These are phyloP conservation scores for Penicillium sclerotiorum DNA, from an alignment of 2,329 filamentous ascomycete genomes.

Conservation along the genomic window DNA sequence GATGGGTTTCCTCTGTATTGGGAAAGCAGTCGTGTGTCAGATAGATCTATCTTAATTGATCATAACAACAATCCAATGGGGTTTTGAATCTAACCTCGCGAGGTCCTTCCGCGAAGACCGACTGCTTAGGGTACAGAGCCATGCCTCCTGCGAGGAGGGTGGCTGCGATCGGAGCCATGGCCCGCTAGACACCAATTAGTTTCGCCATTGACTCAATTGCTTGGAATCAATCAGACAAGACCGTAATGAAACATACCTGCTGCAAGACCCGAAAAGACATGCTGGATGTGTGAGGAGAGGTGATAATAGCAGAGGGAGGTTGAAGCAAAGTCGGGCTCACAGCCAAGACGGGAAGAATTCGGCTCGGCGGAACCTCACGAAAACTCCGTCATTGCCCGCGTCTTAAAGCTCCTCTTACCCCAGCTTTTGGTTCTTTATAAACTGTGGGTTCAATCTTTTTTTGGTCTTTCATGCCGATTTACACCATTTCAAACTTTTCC, in stretches of 20 bases:
- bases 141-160: slow-evolving; percentile 45
- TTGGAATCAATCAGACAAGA: background rate
- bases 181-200: slow-evolving; percentile 38
- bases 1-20: slow-evolving; percentile 45
- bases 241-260: slow-evolving; percentile 34
- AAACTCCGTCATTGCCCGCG: slow-evolving; percentile 36
- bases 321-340: slow-evolving; percentile 31
- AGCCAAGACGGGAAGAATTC: slow-evolving; percentile 30
- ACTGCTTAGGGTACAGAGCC: slow-evolving; percentile 43
- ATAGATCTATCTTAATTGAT: background rate
- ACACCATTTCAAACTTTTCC: slow-evolving; percentile 1
- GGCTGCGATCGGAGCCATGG: slow-evolving; percentile 44
- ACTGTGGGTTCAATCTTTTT: background rate
- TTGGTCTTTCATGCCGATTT: slow-evolving; percentile 3
- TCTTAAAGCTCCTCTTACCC: slow-evolving; percentile 13
- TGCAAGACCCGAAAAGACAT: slow-evolving; percentile 47
- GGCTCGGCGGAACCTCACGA: slow-evolving; percentile 26
- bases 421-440: slow-evolving; percentile 6
- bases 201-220: slow-evolving; percentile 18
- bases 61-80: background rate
- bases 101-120: slow-evolving; percentile 47
- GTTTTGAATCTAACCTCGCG: slow-evolving; percentile 26
- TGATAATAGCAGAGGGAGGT: slow-evolving; percentile 21
- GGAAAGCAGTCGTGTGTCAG: slow-evolving; percentile 20
- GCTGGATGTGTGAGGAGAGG: slow-evolving; percentile 27